A percentile compares a stretch with the other conserved stretches of the same genome.
Evolutionary conservation across 2,329 filamentous ascomycete species (phyloP).

Genomic region (Ophiostoma australiae): DNA sequence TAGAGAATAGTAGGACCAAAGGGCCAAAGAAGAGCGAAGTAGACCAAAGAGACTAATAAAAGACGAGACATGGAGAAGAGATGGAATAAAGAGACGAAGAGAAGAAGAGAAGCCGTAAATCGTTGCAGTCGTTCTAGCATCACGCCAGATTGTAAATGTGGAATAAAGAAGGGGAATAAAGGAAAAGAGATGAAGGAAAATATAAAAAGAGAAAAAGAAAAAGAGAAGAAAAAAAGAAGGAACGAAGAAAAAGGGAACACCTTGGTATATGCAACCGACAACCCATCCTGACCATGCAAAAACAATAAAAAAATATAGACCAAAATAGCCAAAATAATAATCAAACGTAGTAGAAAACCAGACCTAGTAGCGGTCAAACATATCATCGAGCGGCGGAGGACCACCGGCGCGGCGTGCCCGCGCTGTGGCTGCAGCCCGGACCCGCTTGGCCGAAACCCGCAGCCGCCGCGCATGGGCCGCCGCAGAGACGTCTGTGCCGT

Average conservation of each 20-base stretch:
- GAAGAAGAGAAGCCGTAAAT: not conserved
- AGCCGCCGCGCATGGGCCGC: constrained; percentile 5
- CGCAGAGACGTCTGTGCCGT: not conserved
- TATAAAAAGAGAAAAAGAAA: not conserved
- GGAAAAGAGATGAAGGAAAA: not conserved
- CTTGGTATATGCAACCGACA: not conserved
- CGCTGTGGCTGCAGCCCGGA: not conserved
- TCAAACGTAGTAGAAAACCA: not conserved
- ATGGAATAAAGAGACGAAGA: not conserved
- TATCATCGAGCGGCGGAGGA: not conserved
- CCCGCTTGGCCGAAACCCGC: not conserved
- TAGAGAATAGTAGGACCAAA: not conserved
- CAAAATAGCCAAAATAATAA: not conserved
- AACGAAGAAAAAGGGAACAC: not conserved
- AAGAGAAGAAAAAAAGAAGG: not conserved
- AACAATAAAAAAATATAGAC: not conserved
- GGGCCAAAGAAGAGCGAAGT: not conserved
- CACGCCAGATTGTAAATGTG: not conserved
- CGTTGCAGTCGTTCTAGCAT: constrained; percentile 5
- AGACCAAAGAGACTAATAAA: not conserved
- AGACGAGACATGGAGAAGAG: not conserved
- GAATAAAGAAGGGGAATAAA: not conserved
- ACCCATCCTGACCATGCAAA: not conserved
- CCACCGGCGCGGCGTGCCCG: not conserved
- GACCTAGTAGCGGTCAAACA: not conserved